Percentiles rank a stretch among this genome's conserved stretches.
phyloP scores from a whole-genome alignment of 1,284 basidiomycete genomes.

The Ustilago hordei region DNA sequence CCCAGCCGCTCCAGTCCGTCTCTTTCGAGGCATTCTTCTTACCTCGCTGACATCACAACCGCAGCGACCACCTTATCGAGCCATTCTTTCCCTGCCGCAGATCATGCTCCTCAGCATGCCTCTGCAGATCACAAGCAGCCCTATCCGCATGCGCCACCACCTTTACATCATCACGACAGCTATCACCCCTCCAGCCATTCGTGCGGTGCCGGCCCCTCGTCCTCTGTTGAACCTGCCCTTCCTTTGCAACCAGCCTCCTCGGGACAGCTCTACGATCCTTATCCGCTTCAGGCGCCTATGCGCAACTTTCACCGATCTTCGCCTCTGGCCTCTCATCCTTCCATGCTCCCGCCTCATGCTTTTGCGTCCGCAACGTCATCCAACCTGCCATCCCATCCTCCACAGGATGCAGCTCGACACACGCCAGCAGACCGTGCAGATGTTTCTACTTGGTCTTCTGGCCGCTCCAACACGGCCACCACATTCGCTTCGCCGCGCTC shows the following conservation, averaged over 20 bases:
- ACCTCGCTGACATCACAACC: neutral
- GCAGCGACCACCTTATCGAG: neutral
- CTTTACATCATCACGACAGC: constrained; percentile 10
- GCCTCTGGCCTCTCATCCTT: constrained; percentile 16
- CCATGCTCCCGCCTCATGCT: constrained; percentile 25
- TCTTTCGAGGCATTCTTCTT: constrained; percentile 6
- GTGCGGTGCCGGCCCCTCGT: constrained; percentile 13
- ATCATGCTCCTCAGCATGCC: constrained; percentile 6
- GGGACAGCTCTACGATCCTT: constrained; percentile 12
- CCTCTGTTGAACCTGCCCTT: constrained; percentile 1
- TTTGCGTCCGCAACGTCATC: neutral
- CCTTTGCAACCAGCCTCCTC: constrained; percentile 10
- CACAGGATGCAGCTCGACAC: constrained; percentile 3
- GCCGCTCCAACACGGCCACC: constrained; percentile 5
- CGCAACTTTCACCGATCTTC: constrained; percentile 34
- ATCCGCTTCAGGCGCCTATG: constrained; percentile 25
- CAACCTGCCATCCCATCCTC: neutral
- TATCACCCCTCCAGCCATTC: constrained; percentile 13
- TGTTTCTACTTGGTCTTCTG: neutral
- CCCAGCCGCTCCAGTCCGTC: constrained; percentile 6
- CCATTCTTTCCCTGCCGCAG: neutral
- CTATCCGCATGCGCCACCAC: constrained; percentile 19
- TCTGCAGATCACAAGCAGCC: constrained; percentile 16
- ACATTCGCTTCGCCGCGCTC: constrained; percentile 22
- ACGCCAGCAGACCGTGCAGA: constrained; percentile 4